Conservation (phyloP, 176 grass and related monocot genomes). For the Oryza coarctata region DNA sequence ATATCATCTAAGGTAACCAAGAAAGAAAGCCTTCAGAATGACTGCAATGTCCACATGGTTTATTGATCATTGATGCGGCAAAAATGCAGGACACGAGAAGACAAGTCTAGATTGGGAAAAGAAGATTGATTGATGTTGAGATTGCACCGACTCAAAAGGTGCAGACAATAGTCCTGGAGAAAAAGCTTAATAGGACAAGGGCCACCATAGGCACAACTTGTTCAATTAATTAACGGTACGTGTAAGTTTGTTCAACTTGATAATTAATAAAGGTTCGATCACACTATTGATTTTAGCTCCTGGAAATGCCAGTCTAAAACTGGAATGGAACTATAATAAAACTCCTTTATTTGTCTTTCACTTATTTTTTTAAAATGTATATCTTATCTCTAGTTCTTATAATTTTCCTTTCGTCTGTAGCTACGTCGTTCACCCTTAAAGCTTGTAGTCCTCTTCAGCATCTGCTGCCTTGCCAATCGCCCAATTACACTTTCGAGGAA, state of each 20-base stretch:
- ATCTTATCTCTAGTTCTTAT: no score
- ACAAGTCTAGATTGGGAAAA: background rate
- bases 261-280: background rate
- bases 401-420: no score
- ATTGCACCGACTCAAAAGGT: conserved; percentile 7
- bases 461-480: no score
- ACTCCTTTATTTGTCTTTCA: background rate
- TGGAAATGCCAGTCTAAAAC: background rate
- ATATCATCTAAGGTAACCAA: no score
- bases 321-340: background rate
- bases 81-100: background rate
- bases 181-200: background rate
- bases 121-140: conserved; percentile 9
- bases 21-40: background rate
- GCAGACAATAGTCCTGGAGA: background rate
- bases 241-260: background rate
- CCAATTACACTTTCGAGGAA: no score
- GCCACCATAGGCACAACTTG: background rate
- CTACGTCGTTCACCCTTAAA: no score
- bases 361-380: background rate
- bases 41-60: background rate
- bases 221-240: background rate
- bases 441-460: no score
- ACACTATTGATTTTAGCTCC: background rate
- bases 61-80: background rate